Evolutionary conservation across 768 basidiomycete genomes (phyloP), one percentile per base, ranked within the genome.

Genomic region (Tricholoma terreum): DNA sequence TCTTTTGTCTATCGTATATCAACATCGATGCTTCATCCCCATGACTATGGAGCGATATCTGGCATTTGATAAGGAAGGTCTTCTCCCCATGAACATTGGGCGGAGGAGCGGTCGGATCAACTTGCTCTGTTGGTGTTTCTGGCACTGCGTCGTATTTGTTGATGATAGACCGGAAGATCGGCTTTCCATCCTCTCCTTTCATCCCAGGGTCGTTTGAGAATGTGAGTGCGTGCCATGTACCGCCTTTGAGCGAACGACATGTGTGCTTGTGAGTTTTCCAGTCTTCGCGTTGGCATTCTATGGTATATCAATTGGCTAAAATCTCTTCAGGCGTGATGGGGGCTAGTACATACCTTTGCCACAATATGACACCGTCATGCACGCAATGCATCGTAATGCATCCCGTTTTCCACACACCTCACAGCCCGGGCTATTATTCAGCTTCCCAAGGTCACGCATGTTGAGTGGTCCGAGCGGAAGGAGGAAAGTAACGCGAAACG

Each of bases 241-340:
- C 77, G 21, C 72, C 73, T 56, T 71, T 69, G 43, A 80, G 66
- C 3, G 75, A 67, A 12, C 64, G 67, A 59, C 78, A 80, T 0
- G 63, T 50, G 0, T 48, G 45, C 60, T 75, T 76, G 63, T 79
- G 77, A 6, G 64, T 58, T 27, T 65, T 64, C 77, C 77, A 80
- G 58, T 79, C 74, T n/a, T 55, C 60, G 14, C 54, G 65, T 58
- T 78, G 79, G 52, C 78, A 79, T 38, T 71, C 78, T 77, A 38
- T 7, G 22, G 15, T 15, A n/a, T n/a, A n/a, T n/a, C n/a, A n/a
- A n/a, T n/a, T n/a, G n/a, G n/a, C n/a, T n/a, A n/a, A n/a, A n/a
- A n/a, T n/a, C n/a, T n/a, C n/a, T n/a, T n/a, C n/a, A n/a, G n/a
- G n/a, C n/a, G n/a, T n/a, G n/a, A n/a, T n/a, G n/a, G n/a, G n/a